Evolutionary conservation across 768 basidiomycete species (phyloP).

Genomic region (Pleurotus djamor): DNA sequence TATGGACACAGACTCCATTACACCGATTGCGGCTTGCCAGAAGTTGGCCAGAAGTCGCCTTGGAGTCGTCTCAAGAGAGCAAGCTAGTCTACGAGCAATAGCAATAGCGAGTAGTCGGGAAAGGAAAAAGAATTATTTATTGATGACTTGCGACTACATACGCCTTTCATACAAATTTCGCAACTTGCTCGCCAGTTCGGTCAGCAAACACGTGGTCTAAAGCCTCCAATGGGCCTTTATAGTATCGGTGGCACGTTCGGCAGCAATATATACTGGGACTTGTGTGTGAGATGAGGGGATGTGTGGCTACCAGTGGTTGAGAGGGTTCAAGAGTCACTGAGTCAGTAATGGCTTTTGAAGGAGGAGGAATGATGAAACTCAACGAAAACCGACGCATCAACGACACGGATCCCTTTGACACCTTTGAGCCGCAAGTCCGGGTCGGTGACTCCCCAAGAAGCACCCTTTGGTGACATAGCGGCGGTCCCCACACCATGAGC

Average conservation of each 20-base stretch:
- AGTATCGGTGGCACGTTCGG: slow-evolving; percentile 25
- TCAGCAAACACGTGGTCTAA: too few relatives aligned
- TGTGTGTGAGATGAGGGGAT: slow-evolving; percentile 24
- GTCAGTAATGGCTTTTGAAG: not conserved
- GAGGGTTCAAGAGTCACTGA: not conserved
- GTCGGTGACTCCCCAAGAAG: slow-evolving; percentile 31
- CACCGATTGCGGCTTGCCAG: too few relatives aligned
- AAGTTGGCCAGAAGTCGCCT: too few relatives aligned
- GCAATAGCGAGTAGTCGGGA: too few relatives aligned
- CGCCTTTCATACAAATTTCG: too few relatives aligned
- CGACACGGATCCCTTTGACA: slow-evolving; percentile 27
- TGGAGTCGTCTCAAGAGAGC: too few relatives aligned
- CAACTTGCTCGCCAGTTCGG: too few relatives aligned
- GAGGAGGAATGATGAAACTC: slow-evolving; percentile 5
- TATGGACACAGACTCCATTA: too few relatives aligned
- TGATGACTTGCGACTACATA: too few relatives aligned
- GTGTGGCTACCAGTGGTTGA: slow-evolving; percentile 13
- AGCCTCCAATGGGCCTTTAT: slow-evolving; percentile 15
- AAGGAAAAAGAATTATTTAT: too few relatives aligned
- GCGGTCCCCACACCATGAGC: slow-evolving; percentile 32
- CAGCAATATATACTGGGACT: slow-evolving; percentile 23
- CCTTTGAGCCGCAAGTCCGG: slow-evolving; percentile 34
- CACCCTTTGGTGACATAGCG: slow-evolving; percentile 24
- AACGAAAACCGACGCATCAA: slow-evolving; percentile 36
- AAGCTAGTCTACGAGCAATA: too few relatives aligned